These are phyloP conservation scores for Raddia guianensis DNA, from an alignment of 176 grass and related monocot genomes.

Conservation along the genomic window DNA sequence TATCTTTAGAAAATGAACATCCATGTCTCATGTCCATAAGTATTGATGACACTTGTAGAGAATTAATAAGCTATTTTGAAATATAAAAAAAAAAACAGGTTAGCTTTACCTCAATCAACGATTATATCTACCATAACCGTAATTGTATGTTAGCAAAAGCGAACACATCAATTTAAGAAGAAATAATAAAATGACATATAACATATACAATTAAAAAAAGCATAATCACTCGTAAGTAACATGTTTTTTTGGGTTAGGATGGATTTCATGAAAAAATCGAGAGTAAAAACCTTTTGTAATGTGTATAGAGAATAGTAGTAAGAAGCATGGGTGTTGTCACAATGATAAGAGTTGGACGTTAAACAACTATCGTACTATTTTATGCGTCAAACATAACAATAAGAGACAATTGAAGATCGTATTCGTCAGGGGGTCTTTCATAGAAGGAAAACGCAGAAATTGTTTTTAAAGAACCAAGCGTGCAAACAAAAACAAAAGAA, in stretches of 20 bases:
- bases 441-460: background rate
- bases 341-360: background rate
- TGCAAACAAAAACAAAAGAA: background rate
- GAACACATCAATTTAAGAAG: background rate
- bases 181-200: background rate
- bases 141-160: no score
- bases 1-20: no score
- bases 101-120: no score
- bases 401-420: background rate
- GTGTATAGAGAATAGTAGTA: background rate
- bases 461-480: background rate
- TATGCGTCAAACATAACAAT: background rate
- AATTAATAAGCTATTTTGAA: no score
- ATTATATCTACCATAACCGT: no score
- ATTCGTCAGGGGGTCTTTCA: background rate
- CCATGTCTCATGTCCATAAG: no score
- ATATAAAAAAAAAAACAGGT: no score
- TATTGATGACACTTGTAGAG: no score
- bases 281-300: background rate
- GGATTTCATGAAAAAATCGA: background rate
- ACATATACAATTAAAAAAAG: background rate
- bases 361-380: no score
- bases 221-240: background rate
- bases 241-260: background rate
- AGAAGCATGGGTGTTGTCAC: background rate